Evolutionary conservation across 139 green algal genomes (phyloP).

Genomic region (Marvania coccoides): DNA sequence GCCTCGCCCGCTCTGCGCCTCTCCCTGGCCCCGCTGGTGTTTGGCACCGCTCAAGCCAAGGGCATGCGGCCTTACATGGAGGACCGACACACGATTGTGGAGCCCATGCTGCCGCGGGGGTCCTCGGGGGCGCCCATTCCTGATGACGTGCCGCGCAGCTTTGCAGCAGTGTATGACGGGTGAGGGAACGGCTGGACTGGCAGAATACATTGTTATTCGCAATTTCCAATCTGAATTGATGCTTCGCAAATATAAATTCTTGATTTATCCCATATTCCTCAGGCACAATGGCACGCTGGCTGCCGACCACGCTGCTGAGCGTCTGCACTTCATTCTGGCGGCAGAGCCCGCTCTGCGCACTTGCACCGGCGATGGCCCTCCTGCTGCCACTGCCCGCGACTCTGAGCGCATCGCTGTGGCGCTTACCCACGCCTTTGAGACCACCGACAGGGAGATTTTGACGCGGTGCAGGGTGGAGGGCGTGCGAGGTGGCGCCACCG

Average conservation of each 20-base stretch:
- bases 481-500: slow-evolving; percentile 54
- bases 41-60: slow-evolving; percentile 7
- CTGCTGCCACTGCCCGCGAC: neutral
- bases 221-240: no score
- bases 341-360: slow-evolving; percentile 28
- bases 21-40: neutral
- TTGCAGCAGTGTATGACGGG: slow-evolving; percentile 60
- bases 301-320: slow-evolving; percentile 40
- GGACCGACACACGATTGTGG: slow-evolving; percentile 45
- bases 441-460: slow-evolving; percentile 55
- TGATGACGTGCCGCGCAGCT: slow-evolving; percentile 45
- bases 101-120: slow-evolving; percentile 16
- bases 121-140: neutral
- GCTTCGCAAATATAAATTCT: no score
- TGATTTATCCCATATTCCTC: no score
- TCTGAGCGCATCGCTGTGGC: slow-evolving; percentile 19
- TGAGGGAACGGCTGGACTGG: no score
- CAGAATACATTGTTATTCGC: no score
- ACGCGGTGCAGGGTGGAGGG: slow-evolving; percentile 23
- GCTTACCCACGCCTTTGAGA: slow-evolving; percentile 33
- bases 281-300: slow-evolving; percentile 60
- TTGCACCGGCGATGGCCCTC: slow-evolving; percentile 8
- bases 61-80: slow-evolving; percentile 62
- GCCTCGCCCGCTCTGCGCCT: neutral
- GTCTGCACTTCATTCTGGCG: slow-evolving; percentile 54